Evolutionary conservation across 2,329 filamentous ascomycete species (phyloP).

Genomic region (Aspergillus amoenus): DNA sequence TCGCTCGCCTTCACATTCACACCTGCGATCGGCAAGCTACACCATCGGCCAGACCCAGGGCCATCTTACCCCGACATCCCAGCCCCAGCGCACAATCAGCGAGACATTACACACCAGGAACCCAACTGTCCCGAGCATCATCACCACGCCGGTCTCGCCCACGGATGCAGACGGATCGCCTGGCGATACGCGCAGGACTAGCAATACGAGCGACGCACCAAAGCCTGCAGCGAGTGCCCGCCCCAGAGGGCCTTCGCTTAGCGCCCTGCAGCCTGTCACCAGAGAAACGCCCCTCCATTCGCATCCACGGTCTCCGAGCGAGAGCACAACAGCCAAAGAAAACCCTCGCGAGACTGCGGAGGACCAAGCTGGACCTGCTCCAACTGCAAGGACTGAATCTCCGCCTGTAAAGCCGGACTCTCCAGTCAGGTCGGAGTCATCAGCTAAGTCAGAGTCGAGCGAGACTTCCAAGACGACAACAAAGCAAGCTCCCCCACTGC

Average conservation of each 20-base stretch:
- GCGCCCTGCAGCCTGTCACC: neutral
- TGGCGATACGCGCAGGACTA: neutral
- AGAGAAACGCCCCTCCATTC: neutral
- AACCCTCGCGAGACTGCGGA: neutral
- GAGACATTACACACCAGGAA: neutral
- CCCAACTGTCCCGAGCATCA: neutral
- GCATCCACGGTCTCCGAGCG: neutral
- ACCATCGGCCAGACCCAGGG: neutral
- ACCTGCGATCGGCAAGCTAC: neutral
- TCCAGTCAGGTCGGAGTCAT: too few relatives aligned
- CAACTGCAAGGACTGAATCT: neutral
- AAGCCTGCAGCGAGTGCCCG: neutral
- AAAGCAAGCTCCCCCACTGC: too few relatives aligned
- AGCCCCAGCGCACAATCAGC: neutral
- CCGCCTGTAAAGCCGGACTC: too few relatives aligned
- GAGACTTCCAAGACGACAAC: too few relatives aligned
- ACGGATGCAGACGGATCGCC: too few relatives aligned
- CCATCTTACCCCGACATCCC: neutral
- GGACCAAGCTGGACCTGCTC: neutral
- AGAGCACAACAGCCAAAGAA: neutral
- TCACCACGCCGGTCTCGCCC: neutral
- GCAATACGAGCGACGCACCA: neutral
- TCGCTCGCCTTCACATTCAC: neutral
- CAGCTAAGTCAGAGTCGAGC: too few relatives aligned
- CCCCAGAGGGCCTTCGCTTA: neutral